phyloP scores from a whole-genome alignment of 2,329 filamentous ascomycete species.

The Oidium heveae region DNA sequence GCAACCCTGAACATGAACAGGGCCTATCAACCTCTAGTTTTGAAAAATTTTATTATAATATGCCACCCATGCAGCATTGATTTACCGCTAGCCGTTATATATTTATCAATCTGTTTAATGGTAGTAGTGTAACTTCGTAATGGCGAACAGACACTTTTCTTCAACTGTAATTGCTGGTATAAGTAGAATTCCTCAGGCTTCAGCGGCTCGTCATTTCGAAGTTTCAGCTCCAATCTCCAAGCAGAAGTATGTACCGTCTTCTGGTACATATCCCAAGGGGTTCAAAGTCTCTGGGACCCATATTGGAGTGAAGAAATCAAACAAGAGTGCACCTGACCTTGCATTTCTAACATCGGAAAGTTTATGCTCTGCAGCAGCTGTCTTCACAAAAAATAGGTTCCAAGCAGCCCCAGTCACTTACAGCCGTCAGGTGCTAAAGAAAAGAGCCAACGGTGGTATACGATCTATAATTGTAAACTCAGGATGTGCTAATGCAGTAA shows the following conservation, averaged over 20 bases:
- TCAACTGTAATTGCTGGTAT: constrained; percentile 2
- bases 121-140: constrained; percentile 5
- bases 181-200: too few relatives aligned
- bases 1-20: too few relatives aligned
- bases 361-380: constrained; percentile 67
- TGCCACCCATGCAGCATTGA: too few relatives aligned
- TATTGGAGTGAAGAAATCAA: constrained; percentile 81
- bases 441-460: constrained; percentile 41
- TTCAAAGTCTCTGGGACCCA: constrained; percentile 71
- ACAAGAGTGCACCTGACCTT: constrained; percentile 76
- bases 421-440: constrained; percentile 44
- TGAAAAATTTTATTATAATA: too few relatives aligned
- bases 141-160: constrained; percentile 15
- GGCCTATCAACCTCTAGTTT: too few relatives aligned
- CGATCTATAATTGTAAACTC: constrained; percentile 78
- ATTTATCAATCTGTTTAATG: too few relatives aligned
- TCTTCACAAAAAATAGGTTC: constrained; percentile 97
- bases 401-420: constrained; percentile 87
- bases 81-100: too few relatives aligned
- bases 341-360: constrained; percentile 68
- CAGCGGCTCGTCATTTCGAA: constrained; percentile 21
- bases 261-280: constrained; percentile 70
- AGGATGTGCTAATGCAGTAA: constrained; percentile 92
- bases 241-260: constrained; percentile 67
- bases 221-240: constrained; percentile 49